Base-by-base conservation (phyloP, 495 filamentous ascomycete species). In the Hyphodiscus hymeniophilus region DNA sequence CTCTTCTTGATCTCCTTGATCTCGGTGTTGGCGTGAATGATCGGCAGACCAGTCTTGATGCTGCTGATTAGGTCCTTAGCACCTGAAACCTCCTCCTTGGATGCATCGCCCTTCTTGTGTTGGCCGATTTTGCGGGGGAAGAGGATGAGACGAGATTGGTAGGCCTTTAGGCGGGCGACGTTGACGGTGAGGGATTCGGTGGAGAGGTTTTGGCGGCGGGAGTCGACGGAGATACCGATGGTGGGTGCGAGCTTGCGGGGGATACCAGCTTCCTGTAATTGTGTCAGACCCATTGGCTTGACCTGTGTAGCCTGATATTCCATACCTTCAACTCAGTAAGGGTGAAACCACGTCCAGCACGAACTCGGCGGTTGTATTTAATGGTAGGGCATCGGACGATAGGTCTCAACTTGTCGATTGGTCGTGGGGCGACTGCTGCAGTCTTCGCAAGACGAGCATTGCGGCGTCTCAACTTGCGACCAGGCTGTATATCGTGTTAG, bases 301-400 rank as follows among this genome's bases (percentile, higher is more conserved):
- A 30, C 21, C 30, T 13, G 34, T 50, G 18, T 24, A 17, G 16
- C 31, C 8, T 39, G 15, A 50, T 54, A 16, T 35, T 28, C 20
- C 73, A 60, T 82, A 94, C 91, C 90, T 98, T 98, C 64, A 98
- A 76, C 82, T 98, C 92, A 69, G 81, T 77, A 48, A 97, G 79
- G 52, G 92, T 86, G 82, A 98, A 98, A 61, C 92, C 92, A 75
- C 94, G 88, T 64, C 92, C 92, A 60, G 88, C 83, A 65, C 94
- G 84, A 59, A 95, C 84, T 64, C 90, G 89, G 64, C 92, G 90
- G 85, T 98, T 98, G 78, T 96, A 97, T 80, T 92, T 95, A 80
- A 95, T 70, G 43, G 79, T 83, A 51, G 33, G 54, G 56, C 59
- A 96, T 68, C 88, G 85, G 54, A 97, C 90, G 70, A 98, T 74